phyloP scores from a whole-genome alignment of 2,329 filamentous ascomycete genomes.

The Aspergillus intermedius region DNA sequence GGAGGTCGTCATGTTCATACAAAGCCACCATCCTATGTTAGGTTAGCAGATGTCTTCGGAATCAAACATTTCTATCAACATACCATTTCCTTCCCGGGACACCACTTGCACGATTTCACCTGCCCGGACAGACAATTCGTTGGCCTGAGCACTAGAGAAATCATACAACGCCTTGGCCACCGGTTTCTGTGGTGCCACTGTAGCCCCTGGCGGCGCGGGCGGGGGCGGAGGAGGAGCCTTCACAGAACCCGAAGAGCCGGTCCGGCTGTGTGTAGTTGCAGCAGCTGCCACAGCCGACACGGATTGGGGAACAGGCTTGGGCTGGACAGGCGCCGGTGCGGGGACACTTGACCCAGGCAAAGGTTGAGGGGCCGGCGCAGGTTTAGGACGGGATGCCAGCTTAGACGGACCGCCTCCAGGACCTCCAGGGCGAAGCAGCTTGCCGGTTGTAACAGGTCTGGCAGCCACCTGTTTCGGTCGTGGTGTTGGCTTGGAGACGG shows the following conservation, averaged over 20 bases:
- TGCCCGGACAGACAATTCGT: slow-evolving; percentile 73
- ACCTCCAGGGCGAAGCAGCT: slow-evolving; percentile 85
- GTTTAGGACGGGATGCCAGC: slow-evolving; percentile 42
- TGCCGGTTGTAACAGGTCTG: slow-evolving; percentile 86
- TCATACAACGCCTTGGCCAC: slow-evolving; percentile 90
- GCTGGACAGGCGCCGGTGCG: slow-evolving; percentile 17
- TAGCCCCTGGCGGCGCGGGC: slow-evolving; percentile 55
- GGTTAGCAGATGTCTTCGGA: slow-evolving; percentile 18
- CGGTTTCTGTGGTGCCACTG: slow-evolving; percentile 58
- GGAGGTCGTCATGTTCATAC: slow-evolving; percentile 60
- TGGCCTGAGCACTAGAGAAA: slow-evolving; percentile 75
- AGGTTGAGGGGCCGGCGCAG: slow-evolving; percentile 33
- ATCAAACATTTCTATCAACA: slow-evolving; percentile 24
- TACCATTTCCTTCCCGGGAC: slow-evolving; percentile 94
- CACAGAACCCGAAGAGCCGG: slow-evolving; percentile 54
- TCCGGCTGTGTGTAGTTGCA: slow-evolving; percentile 42
- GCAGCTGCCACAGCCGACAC: slow-evolving; percentile 38
- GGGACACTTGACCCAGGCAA: slow-evolving; percentile 25
- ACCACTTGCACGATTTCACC: slow-evolving; percentile 81
- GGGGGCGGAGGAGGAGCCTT: slow-evolving; percentile 61
- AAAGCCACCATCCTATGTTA: slow-evolving; percentile 84
- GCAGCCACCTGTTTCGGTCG: slow-evolving; percentile 79
- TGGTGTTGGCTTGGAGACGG: slow-evolving; percentile 75
- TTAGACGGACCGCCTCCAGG: slow-evolving; percentile 75
- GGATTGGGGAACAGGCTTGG: slow-evolving; percentile 29